Percentiles rank a stretch among this genome's conserved stretches.
Evolutionary conservation across 495 filamentous ascomycete genomes (phyloP).

Genomic region (Schizothecium vesticola): DNA sequence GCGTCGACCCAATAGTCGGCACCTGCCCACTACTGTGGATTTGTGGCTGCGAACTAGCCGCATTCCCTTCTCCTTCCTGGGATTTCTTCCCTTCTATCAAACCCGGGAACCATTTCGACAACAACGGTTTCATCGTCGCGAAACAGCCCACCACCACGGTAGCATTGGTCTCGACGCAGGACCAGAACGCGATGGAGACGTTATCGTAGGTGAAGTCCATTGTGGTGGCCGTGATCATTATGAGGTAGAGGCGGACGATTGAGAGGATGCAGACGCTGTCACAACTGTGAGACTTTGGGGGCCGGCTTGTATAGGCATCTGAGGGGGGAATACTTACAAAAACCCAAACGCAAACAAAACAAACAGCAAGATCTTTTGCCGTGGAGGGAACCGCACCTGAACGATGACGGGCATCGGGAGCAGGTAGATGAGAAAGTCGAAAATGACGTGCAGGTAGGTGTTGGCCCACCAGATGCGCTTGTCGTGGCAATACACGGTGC

Average conservation of each 20-base stretch:
- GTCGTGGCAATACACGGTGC: background rate
- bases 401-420: slow-evolving; percentile 5
- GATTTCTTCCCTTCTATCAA: background rate
- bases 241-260: background rate
- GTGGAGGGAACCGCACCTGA: background rate
- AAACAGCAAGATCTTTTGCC: slow-evolving; percentile 4
- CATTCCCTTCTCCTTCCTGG: too few relatives aligned
- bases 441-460: background rate
- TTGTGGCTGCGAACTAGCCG: background rate
- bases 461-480: background rate
- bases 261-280: background rate
- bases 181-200: background rate
- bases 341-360: slow-evolving; percentile 4
- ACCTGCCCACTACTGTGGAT: background rate
- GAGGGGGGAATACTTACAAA: background rate
- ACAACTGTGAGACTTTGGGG: background rate
- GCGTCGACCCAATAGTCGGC: background rate
- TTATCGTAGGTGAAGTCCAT: slow-evolving; percentile 3
- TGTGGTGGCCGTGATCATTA: background rate
- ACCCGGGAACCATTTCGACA: background rate
- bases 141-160: background rate
- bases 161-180: slow-evolving; percentile 4
- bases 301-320: too few relatives aligned
- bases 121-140: background rate
- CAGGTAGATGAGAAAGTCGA: background rate